Percentiles rank a stretch among this genome's conserved stretches.
These are phyloP conservation scores for Abrus pulchellus DNA, from an alignment of 306 rosid species.

Conservation along the genomic window DNA sequence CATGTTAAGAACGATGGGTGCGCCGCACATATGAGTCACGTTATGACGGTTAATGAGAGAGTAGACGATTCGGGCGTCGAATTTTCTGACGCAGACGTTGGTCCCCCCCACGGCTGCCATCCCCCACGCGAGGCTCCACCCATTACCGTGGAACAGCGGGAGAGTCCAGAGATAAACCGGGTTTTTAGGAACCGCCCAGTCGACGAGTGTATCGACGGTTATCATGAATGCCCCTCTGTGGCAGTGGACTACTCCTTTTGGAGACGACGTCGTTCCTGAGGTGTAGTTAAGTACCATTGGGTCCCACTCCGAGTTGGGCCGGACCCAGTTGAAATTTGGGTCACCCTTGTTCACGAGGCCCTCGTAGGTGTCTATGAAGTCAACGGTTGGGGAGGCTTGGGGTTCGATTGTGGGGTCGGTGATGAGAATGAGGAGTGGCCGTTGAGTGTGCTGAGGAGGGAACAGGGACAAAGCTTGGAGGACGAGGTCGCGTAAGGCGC, in stretches of 20 bases:
- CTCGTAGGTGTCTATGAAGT: constrained; percentile 51
- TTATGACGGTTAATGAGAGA: constrained; percentile 52
- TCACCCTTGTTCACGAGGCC: constrained; percentile 54
- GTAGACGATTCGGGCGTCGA: constrained; percentile 52
- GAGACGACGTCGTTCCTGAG: constrained; percentile 78
- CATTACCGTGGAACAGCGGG: constrained; percentile 79
- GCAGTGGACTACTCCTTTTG: constrained; percentile 75
- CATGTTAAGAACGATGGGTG: constrained; percentile 80
- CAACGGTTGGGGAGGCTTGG: neutral
- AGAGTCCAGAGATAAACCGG: constrained; percentile 70
- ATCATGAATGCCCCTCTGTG: constrained; percentile 60
- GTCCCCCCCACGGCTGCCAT: constrained; percentile 77
- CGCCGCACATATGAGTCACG: constrained; percentile 83
- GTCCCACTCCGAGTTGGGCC: constrained; percentile 68
- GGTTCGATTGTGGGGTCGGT: constrained; percentile 28
- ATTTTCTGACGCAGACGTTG: constrained; percentile 67
- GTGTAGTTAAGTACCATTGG: constrained; percentile 72
- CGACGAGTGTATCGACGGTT: constrained; percentile 50
- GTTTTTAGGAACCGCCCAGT: constrained; percentile 62
- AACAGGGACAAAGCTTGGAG: constrained; percentile 56
- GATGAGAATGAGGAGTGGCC: constrained; percentile 61
- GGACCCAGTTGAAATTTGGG: constrained; percentile 54
- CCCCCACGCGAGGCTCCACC: constrained; percentile 79
- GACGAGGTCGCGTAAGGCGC: constrained; percentile 45
- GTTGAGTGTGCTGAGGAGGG: constrained; percentile 20